Evolutionary conservation across 2,329 filamentous ascomycete species (phyloP).

Genomic region (Chalaropsis ovoidea): DNA sequence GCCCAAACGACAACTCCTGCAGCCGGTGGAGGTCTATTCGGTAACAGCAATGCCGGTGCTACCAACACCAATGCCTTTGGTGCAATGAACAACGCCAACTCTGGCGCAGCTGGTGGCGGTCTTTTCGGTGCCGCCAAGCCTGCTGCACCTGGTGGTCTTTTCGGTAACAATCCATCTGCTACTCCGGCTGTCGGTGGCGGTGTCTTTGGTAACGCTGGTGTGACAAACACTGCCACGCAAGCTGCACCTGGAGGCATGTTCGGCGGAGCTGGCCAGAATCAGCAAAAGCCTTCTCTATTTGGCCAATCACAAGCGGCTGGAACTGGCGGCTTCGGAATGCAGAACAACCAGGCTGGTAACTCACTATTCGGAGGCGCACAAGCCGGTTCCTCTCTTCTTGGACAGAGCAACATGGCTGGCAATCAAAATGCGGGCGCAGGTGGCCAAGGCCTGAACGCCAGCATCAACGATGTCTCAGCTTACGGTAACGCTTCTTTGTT

Average conservation of each 20-base stretch:
- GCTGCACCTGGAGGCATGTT: conserved; percentile 35
- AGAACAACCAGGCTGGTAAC: conserved; percentile 39
- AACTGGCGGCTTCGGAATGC: conserved; percentile 46
- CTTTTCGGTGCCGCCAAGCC: conserved; percentile 37
- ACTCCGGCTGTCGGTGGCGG: conserved; percentile 32
- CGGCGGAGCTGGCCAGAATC: conserved; percentile 40
- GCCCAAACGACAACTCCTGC: conserved; percentile 22
- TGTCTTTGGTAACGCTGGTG: conserved; percentile 29
- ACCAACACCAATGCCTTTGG: conserved; percentile 36
- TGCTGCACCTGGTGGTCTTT: conserved; percentile 34
- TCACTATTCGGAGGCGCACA: conserved; percentile 39
- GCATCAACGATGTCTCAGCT: conserved; percentile 71
- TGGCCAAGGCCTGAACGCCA: conserved; percentile 63
- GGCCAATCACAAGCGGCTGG: conserved; percentile 39
- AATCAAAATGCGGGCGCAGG: conserved; percentile 32
- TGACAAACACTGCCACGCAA: conserved; percentile 36
- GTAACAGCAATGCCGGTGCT: conserved; percentile 30
- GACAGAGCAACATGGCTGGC: conserved; percentile 43
- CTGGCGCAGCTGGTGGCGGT: conserved; percentile 28
- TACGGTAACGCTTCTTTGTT: conserved; percentile 87
- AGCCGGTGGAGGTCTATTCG: conserved; percentile 41
- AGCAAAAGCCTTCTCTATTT: conserved; percentile 49
- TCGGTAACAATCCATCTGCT: conserved; percentile 35
- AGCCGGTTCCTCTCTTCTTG: conserved; percentile 34
- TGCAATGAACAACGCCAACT: conserved; percentile 24